Evolutionary conservation across 768 basidiomycete genomes (phyloP), one percentile per base, ranked within the genome.

Genomic region (Lentinula sp.): DNA sequence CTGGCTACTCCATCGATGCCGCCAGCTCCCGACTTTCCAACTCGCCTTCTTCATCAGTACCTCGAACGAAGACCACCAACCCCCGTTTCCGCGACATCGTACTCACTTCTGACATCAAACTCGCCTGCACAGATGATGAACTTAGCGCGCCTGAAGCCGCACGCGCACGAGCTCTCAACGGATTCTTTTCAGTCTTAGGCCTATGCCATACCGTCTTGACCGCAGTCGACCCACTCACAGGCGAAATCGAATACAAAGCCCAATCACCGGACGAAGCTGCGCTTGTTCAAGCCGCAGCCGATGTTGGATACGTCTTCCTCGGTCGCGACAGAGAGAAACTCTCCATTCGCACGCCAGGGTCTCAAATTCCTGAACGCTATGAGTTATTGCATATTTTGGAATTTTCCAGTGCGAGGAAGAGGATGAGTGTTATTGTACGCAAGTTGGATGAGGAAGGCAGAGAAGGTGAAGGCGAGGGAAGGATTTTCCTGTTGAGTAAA

Each of bases 231-330:
- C 80, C 83, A 0, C 76, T 78, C 40, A 92, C 88, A 0, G 88
- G 90, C 45, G 80, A 78, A 16, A 84, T 97, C 54, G 84, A 90
- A 68, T 99, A 98, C 81, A 98, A 97, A 76, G 95, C 97, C 0
- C 97, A 99, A 73, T 90, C 87, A 16, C 96, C 97, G 8, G 96
- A 99, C 68, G 96, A 99, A 76, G 91, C 93, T 1, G 97, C 96
- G 6, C 84, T 99, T 35, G 96, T 99, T 3, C 94, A 95, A 70
- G 94, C 95, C 42, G 95, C 96, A 2, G 95, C 96, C 28, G 95
- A 98, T 70, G 86, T 91, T 54, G 96, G 96, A 0, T 98, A 90
- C 71, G 81, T 95, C 60, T 99, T 99, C 77, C 83, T 85, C 21
- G 95, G 96, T 1, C 79, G 93, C 56, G 94, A 98, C 66, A 83